Conservation (phyloP, 805 yeast genomes). For the Wickerhamomyces strasburgensis region DNA sequence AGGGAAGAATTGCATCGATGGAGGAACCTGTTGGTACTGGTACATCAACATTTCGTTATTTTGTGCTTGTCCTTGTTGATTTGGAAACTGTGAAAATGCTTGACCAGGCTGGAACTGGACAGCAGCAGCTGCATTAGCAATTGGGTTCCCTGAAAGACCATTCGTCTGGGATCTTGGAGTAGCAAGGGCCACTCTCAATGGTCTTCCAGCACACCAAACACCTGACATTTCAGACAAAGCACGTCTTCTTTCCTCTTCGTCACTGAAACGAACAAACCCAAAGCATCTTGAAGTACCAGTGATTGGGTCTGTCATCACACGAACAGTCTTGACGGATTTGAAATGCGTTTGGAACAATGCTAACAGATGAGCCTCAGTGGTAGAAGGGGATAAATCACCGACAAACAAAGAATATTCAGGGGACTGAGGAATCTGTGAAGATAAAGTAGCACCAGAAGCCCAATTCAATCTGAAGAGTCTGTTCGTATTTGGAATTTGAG, state of each 20-base stretch:
- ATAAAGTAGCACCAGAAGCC: constrained; percentile 79
- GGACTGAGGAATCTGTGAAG: constrained; percentile 64
- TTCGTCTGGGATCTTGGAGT: constrained; percentile 53
- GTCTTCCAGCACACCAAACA: constrained; percentile 73
- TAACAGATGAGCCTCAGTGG: constrained; percentile 74
- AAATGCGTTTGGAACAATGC: constrained; percentile 66
- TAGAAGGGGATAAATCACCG: constrained; percentile 75
- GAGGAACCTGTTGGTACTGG: constrained; percentile 21
- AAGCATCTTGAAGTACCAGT: constrained; percentile 74
- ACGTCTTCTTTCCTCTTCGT: constrained; percentile 60
- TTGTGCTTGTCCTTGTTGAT: constrained; percentile 23
- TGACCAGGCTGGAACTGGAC: constrained; percentile 9
- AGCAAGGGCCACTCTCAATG: constrained; percentile 72
- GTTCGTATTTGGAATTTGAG: constrained; percentile 55
- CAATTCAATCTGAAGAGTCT: constrained; percentile 72
- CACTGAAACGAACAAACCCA: constrained; percentile 74
- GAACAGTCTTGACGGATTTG: constrained; percentile 66
- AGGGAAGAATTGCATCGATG: constrained; percentile 14
- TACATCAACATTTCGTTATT: constrained; percentile 18
- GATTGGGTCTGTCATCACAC: constrained; percentile 84
- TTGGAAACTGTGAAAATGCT: constrained; percentile 10
- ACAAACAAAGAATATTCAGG: constrained; percentile 77
- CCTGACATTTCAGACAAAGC: constrained; percentile 77
- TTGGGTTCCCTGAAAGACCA: background rate
- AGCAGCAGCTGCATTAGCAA: constrained; percentile 2